Conservation (phyloP, 306 rosid species). For the Quercus dentata region DNA sequence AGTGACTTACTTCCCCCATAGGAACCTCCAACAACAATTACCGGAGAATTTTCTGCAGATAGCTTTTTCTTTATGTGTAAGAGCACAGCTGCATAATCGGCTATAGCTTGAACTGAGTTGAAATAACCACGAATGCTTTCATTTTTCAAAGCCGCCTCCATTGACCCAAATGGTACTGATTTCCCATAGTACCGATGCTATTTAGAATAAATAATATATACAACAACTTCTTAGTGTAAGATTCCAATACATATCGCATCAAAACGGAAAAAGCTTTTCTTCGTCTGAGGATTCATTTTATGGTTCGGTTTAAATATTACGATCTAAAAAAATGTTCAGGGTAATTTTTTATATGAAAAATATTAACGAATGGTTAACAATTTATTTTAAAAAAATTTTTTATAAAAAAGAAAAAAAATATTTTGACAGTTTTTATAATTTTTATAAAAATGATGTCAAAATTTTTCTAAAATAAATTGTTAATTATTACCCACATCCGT, state of each 20-base stretch:
- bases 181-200: slow-evolving; percentile 48
- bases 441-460: fast-evolving
- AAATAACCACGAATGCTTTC: slow-evolving; percentile 35
- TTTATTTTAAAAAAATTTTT: fast-evolving
- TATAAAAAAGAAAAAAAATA: too few species aligned
- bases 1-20: slow-evolving; percentile 59
- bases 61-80: slow-evolving; percentile 34
- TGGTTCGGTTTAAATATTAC: too few species aligned
- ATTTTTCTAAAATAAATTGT: too few species aligned
- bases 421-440: fast-evolving
- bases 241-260: not conserved
- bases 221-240: not conserved
- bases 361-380: too few species aligned
- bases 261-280: too few species aligned
- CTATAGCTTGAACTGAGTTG: slow-evolving; percentile 57
- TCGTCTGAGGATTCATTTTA: too few species aligned
- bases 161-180: slow-evolving; percentile 47
- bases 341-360: too few species aligned
- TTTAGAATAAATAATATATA: not conserved
- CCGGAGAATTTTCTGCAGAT: slow-evolving; percentile 36
- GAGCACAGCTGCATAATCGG: slow-evolving; percentile 57
- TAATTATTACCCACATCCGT: fast-evolving
- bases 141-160: slow-evolving; percentile 34
- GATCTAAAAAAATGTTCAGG: too few species aligned
- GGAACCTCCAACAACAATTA: slow-evolving; percentile 55